A percentile compares a stretch with the other conserved stretches of the same genome.
These are phyloP conservation scores for Capsicum chinense DNA, from an alignment of 257 asterid species.

Conservation along the genomic window DNA sequence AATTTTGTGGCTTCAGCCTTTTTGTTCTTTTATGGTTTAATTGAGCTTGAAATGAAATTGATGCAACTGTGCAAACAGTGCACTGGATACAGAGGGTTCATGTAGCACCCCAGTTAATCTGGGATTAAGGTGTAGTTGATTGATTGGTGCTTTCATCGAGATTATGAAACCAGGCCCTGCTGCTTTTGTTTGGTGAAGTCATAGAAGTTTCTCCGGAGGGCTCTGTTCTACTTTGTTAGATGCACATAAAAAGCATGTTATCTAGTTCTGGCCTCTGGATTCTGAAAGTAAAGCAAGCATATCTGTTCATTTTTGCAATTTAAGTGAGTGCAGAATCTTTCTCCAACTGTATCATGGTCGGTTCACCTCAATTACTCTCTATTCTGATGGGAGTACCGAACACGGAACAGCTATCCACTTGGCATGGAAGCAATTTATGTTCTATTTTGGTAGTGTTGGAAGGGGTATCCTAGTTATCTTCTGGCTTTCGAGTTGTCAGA, in stretches of 20 bases:
- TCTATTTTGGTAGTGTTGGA: neutral
- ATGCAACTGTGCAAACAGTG: neutral
- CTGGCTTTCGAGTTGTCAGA: neutral
- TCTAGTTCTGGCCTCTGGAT: neutral
- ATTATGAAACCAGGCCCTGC: constrained; percentile 1
- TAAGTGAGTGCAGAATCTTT: neutral
- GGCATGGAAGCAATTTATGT: neutral
- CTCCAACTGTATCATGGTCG: neutral
- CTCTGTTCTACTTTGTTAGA: neutral
- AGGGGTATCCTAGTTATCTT: neutral
- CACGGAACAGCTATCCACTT: neutral
- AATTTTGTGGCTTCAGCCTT: neutral
- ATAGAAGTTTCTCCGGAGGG: neutral
- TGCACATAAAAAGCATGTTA: neutral
- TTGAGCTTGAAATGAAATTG: neutral
- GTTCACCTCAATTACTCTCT: neutral
- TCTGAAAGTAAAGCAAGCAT: neutral
- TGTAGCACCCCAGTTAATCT: neutral
- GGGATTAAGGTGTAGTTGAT: neutral
- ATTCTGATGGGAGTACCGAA: neutral
- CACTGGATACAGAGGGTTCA: constrained; percentile 10
- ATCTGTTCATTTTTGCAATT: neutral
- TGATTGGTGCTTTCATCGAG: neutral
- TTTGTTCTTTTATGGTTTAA: neutral
- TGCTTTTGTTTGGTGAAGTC: constrained; percentile 20